These are phyloP conservation scores for Lignosus rhinocerotis DNA, from an alignment of 1,284 basidiomycete species.

Conservation along the genomic window DNA sequence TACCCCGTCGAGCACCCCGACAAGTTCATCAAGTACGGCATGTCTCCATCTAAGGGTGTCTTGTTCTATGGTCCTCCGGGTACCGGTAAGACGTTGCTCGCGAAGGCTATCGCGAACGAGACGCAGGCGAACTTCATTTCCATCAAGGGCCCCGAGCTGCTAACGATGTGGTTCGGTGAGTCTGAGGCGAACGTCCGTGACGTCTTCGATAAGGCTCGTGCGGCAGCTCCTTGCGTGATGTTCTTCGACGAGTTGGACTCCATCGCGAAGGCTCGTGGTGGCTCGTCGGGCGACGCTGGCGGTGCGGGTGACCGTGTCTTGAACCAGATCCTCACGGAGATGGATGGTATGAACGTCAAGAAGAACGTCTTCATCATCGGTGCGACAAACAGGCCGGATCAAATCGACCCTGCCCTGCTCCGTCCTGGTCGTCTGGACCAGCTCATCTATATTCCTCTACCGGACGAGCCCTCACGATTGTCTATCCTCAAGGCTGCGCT, in stretches of 20 bases:
- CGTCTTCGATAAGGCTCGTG: constrained; percentile 99
- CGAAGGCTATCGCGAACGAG: constrained; percentile 98
- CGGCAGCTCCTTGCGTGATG: constrained; percentile 99
- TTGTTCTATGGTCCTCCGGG: constrained; percentile 97
- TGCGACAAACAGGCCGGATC: constrained; percentile 98
- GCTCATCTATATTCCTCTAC: constrained; percentile 91
- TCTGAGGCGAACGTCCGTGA: constrained; percentile 99
- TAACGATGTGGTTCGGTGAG: constrained; percentile 99
- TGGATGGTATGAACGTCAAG: constrained; percentile 99
- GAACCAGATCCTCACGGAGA: constrained; percentile 97
- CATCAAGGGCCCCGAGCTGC: constrained; percentile 95
- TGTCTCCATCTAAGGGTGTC: constrained; percentile 99
- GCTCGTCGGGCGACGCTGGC: constrained; percentile 82
- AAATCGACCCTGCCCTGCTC: constrained; percentile 95
- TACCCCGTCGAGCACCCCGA: constrained; percentile 99
- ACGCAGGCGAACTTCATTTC: constrained; percentile 99
- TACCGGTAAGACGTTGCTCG: constrained; percentile 94
- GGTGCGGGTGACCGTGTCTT: constrained; percentile 97
- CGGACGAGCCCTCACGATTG: constrained; percentile 89
- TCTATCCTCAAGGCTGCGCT: constrained; percentile 91
- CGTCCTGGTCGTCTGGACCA: constrained; percentile 99
- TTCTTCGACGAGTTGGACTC: constrained; percentile 99
- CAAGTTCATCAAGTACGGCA: constrained; percentile 99
- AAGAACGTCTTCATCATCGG: constrained; percentile 99
- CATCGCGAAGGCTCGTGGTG: constrained; percentile 95